These are phyloP conservation scores for Aspergillus intermedius DNA, from an alignment of 2,329 filamentous ascomycete species.

Conservation along the genomic window DNA sequence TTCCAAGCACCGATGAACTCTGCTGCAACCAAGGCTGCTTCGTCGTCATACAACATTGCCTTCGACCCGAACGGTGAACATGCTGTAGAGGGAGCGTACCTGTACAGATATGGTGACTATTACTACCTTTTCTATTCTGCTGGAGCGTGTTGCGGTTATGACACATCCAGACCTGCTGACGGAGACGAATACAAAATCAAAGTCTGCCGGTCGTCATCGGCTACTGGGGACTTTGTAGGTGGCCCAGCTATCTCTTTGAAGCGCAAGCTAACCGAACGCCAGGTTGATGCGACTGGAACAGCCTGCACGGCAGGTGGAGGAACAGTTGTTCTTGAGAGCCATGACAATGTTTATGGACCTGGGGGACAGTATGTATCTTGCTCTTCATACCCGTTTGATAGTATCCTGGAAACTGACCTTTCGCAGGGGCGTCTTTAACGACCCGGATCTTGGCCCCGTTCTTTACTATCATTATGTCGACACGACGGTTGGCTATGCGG, in stretches of 20 bases:
- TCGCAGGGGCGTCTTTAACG: conserved; percentile 25
- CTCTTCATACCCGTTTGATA: neutral
- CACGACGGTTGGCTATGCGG: conserved; percentile 43
- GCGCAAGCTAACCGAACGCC: neutral
- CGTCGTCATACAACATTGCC: conserved; percentile 44
- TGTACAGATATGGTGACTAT: conserved; percentile 50
- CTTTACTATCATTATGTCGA: conserved; percentile 60
- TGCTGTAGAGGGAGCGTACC: conserved; percentile 52
- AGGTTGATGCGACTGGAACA: conserved; percentile 48
- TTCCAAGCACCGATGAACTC: conserved; percentile 47
- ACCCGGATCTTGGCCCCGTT: conserved; percentile 43
- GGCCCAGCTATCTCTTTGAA: neutral
- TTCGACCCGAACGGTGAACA: conserved; percentile 49
- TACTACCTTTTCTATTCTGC: conserved; percentile 60
- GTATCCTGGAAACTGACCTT: conserved; percentile 1
- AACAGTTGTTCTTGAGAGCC: conserved; percentile 53
- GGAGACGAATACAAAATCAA: conserved; percentile 60
- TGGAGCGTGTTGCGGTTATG: conserved; percentile 54
- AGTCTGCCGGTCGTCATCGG: conserved; percentile 52
- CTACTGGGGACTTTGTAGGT: conserved; percentile 49
- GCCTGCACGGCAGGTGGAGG: conserved; percentile 54
- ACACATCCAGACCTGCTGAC: conserved; percentile 43
- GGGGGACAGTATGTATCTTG: conserved; percentile 54
- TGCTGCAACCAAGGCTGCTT: conserved; percentile 15
- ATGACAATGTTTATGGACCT: conserved; percentile 57